Base-by-base conservation (phyloP, 768 basidiomycete species). In the Trametopsis cervina region DNA sequence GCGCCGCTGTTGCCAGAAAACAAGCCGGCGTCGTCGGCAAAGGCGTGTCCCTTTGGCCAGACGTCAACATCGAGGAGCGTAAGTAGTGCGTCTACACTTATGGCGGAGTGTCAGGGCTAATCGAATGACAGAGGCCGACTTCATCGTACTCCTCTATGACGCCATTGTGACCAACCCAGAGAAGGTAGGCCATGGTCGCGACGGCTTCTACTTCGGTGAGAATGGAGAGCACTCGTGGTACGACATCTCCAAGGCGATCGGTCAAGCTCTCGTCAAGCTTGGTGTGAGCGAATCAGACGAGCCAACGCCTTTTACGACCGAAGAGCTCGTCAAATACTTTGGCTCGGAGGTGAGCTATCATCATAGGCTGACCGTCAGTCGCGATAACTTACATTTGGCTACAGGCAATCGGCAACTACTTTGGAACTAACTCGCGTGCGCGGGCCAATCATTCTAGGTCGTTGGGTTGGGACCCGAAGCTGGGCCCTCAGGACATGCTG, bases 21-120 rank as follows among this genome's bases (percentile, higher is more conserved):
- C 69, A 73, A 24, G 80, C 69, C 0, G 80, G 78, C 11, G 63
- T 78, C 55, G 65, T 84, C 3, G 81, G 82, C 0, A 55, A 69
- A 36, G 83, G 84, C 1, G 63, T 69, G 56, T 80, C 83, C 45
- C 38, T 78, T 4, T 85, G 80, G 82, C 71, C 74, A 0, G 66
- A 78, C 51, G 74, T 83, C 17, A 71, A 80, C 49, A 70, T 81
- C 44, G 63, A 73, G 38, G 80, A 83, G 27, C 63, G 79, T 79
- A 50, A 29, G 68, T 47, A 15, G 21, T 5, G n/a, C 6, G 15
- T 12, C 44, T 17, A 17, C 40, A 44, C 23, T 17, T 15, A 20
- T 33, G 41, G 20, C 27, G 10, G 21, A 15, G 24, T 17, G 39
- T 18, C 9, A 21, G 13, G 18, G 13, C n/a, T 56, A 18, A 15